Evolutionary conservation across 2,329 filamentous ascomycete genomes (phyloP).

Genomic region (Westerdykella ornata): DNA sequence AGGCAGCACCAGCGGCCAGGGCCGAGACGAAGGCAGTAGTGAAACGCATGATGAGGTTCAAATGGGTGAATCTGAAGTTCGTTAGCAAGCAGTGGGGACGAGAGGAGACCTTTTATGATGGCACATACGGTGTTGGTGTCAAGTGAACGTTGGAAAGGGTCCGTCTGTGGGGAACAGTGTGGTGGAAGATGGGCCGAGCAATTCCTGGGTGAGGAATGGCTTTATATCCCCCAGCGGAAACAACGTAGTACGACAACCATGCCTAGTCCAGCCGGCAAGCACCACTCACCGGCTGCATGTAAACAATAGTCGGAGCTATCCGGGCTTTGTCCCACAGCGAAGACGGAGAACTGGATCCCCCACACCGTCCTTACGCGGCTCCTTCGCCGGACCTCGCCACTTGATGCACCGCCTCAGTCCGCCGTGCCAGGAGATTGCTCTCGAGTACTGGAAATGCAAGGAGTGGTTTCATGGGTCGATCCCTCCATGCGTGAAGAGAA

Average conservation of each 20-base stretch:
- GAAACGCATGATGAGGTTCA: conserved; percentile 32
- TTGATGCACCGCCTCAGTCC: not conserved
- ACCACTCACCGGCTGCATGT: not conserved
- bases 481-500: too few species aligned
- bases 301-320: not conserved
- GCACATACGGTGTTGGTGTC: not conserved
- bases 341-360: not conserved
- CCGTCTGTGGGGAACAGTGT: not conserved
- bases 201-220: not conserved
- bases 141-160: not conserved
- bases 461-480: not conserved
- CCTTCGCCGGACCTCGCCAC: not conserved
- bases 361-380: not conserved
- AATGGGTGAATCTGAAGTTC: not conserved
- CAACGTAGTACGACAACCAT: not conserved
- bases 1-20: conserved; percentile 24
- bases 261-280: not conserved
- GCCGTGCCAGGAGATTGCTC: not conserved
- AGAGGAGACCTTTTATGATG: not conserved
- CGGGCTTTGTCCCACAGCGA: not conserved
- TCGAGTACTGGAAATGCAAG: too few species aligned
- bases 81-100: not conserved
- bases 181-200: not conserved
- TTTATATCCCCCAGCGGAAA: not conserved
- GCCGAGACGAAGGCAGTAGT: conserved; percentile 24